phyloP scores from a whole-genome alignment of 306 rosid genomes.

The Sophora flavescens region DNA sequence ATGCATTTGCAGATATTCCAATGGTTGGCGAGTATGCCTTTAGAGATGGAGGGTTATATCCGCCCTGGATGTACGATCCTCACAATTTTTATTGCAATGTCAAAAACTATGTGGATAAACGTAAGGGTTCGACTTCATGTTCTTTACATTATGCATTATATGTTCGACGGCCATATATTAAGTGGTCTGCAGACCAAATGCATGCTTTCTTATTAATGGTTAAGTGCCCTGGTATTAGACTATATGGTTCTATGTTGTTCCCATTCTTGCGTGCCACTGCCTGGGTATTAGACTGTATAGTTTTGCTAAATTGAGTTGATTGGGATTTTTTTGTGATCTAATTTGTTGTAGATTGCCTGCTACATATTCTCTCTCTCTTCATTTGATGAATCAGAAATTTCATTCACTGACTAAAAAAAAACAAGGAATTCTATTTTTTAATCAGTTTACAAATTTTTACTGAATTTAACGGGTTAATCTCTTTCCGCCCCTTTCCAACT shows the following conservation, averaged over 20 bases:
- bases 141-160: slow-evolving; percentile 30
- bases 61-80: slow-evolving; percentile 97
- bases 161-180: slow-evolving; percentile 19
- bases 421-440: not conserved
- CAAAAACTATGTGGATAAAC: slow-evolving; percentile 89
- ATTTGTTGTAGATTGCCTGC: slow-evolving; percentile 4
- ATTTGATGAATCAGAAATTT: not conserved
- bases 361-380: not conserved
- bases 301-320: slow-evolving; percentile 17
- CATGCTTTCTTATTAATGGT: not conserved
- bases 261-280: not conserved
- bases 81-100: slow-evolving; percentile 91
- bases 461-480: not conserved
- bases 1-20: slow-evolving; percentile 82
- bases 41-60: slow-evolving; percentile 98
- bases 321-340: slow-evolving; percentile 17
- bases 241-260: not conserved
- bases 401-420: not conserved
- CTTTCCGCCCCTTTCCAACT: not conserved
- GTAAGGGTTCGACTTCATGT: slow-evolving; percentile 55
- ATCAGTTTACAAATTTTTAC: slow-evolving; percentile 18
- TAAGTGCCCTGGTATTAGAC: slow-evolving; percentile 11
- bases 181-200: slow-evolving; percentile 24
- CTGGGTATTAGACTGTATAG: not conserved
- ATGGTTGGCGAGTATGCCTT: slow-evolving; percentile 96